Conservation (phyloP, 1,284 basidiomycete genomes). For the Fomitopsis betulina region DNA sequence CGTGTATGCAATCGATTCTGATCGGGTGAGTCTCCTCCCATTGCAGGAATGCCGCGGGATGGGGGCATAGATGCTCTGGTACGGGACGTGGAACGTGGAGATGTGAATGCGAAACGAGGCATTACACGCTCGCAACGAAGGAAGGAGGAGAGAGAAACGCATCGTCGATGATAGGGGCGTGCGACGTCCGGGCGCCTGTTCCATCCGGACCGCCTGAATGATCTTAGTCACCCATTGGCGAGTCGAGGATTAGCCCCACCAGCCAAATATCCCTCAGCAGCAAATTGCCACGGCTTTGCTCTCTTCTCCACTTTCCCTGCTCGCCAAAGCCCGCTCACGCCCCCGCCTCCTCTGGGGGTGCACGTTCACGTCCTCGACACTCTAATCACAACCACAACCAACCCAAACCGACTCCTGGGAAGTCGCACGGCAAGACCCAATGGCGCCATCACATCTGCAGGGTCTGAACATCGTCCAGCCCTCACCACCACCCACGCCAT, state of each 20-base stretch:
- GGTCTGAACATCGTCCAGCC: conserved; percentile 73
- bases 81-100: too few species aligned
- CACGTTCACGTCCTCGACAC: neutral
- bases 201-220: neutral
- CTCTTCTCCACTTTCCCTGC: neutral
- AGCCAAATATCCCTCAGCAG: neutral
- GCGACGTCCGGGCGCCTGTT: neutral
- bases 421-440: conserved; percentile 13
- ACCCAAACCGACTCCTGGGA: neutral
- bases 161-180: neutral
- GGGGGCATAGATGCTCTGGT: too few species aligned
- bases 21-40: neutral
- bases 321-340: neutral
- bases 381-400: neutral
- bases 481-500: conserved; percentile 36
- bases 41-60: neutral
- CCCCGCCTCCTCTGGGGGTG: neutral
- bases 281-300: neutral
- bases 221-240: conserved; percentile 3
- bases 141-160: neutral
- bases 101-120: too few species aligned
- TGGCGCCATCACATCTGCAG: conserved; percentile 62
- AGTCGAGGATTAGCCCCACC: neutral
- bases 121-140: too few species aligned
- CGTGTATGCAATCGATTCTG: neutral